phyloP scores from a whole-genome alignment of 2,329 filamentous ascomycete genomes.

The Penicillium sp. region DNA sequence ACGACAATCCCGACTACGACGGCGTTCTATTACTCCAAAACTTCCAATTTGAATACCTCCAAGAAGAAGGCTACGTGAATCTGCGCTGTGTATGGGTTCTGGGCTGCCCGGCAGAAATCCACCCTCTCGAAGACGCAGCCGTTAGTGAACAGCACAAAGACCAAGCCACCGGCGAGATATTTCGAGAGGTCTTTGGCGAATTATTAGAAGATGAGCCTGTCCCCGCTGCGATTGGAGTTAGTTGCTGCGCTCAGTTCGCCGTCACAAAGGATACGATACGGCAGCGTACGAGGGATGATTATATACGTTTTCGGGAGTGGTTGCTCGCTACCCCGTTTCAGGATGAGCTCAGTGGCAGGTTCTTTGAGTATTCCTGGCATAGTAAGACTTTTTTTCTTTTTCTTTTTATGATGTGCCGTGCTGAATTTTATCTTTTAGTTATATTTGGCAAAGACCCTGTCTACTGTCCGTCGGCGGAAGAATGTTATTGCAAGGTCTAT shows the following conservation, averaged over 20 bases:
- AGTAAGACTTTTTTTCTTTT: conserved; percentile 6
- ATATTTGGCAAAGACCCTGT: conserved; percentile 12
- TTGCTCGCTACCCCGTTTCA: conserved; percentile 45
- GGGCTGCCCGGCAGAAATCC: conserved; percentile 50
- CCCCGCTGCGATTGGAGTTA: conserved; percentile 44
- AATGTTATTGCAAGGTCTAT: conserved; percentile 14
- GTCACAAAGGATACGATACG: conserved; percentile 48
- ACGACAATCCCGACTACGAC: conserved; percentile 43
- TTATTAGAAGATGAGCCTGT: conserved; percentile 19
- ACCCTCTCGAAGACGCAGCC: conserved; percentile 19
- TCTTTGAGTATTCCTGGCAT: conserved; percentile 55
- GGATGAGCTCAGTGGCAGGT: conserved; percentile 46
- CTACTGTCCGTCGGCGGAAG: conserved; percentile 9
- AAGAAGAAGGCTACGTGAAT: conserved; percentile 47
- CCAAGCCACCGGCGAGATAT: conserved; percentile 22
- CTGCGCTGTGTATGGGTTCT: conserved; percentile 49
- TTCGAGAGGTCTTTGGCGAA: conserved; percentile 24
- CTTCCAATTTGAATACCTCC: conserved; percentile 41
- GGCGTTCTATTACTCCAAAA: conserved; percentile 39
- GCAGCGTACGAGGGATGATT: conserved; percentile 43
- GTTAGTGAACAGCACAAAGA: not conserved
- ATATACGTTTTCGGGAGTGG: conserved; percentile 50
- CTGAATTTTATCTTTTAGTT: not conserved
- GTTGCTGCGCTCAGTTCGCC: conserved; percentile 56
- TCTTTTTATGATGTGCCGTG: not conserved